Conservation (phyloP, 495 filamentous ascomycete genomes). For the Rhypophila decipiens region DNA sequence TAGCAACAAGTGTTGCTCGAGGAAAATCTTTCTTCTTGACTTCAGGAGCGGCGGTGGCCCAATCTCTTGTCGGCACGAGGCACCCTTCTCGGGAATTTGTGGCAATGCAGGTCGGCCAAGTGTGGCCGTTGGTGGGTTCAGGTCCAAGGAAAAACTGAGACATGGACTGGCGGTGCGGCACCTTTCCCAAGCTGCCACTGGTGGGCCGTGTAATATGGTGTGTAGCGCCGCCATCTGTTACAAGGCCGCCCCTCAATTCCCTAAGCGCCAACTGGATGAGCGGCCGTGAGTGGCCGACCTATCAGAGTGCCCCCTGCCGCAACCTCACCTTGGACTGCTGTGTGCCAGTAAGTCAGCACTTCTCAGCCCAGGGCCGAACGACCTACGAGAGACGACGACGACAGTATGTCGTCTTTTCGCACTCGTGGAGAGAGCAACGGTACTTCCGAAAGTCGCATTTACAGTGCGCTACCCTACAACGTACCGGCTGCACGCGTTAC, state of each 20-base stretch:
- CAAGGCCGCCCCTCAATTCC: constrained; percentile 34
- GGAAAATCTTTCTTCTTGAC: neutral
- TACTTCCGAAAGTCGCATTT: no score
- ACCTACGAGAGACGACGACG: no score
- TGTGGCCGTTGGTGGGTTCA: constrained; percentile 13
- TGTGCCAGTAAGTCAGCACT: constrained; percentile 17
- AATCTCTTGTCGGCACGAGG: constrained; percentile 41
- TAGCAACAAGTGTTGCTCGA: constrained; percentile 1
- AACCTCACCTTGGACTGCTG: constrained; percentile 25
- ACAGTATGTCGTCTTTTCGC: no score
- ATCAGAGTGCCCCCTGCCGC: constrained; percentile 33
- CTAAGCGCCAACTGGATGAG: constrained; percentile 48
- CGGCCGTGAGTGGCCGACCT: constrained; percentile 30
- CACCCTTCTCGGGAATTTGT: constrained; percentile 33
- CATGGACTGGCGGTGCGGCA: constrained; percentile 40
- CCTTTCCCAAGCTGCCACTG: constrained; percentile 35
- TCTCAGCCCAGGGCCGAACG: neutral
- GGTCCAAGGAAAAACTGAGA: constrained; percentile 42
- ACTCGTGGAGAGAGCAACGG: no score
- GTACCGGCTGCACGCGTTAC: neutral
- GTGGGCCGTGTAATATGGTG: constrained; percentile 30
- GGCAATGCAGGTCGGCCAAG: constrained; percentile 27
- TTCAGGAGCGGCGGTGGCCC: constrained; percentile 10
- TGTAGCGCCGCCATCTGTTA: constrained; percentile 42
- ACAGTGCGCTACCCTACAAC: no score